These are phyloP conservation scores for Blumeriella jaapii DNA, from an alignment of 2,329 filamentous ascomycete species.

Conservation along the genomic window DNA sequence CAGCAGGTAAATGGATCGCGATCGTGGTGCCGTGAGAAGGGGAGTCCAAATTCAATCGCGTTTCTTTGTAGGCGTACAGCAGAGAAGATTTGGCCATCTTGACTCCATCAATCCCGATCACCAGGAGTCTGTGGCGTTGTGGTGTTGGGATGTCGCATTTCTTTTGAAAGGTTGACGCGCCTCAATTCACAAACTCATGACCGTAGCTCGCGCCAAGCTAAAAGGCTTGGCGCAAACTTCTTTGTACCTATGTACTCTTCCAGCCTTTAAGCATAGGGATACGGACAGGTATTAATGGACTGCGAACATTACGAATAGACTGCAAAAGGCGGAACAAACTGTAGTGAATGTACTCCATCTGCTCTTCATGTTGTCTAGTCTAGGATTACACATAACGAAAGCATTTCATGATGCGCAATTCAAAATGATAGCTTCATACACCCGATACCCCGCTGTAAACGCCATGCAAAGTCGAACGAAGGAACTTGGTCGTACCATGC, in stretches of 20 bases:
- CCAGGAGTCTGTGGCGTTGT: slow-evolving; percentile 7
- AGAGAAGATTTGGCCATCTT: slow-evolving; percentile 55
- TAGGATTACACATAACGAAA: slow-evolving; percentile 9
- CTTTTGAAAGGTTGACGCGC: slow-evolving; percentile 6
- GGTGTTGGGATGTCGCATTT: slow-evolving; percentile 18
- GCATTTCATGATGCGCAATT: slow-evolving; percentile 4
- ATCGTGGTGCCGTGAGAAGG: slow-evolving; percentile 57
- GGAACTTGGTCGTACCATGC: slow-evolving; percentile 8
- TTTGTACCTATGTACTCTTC: too few species aligned
- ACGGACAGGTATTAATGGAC: too few species aligned
- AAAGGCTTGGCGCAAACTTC: too few species aligned
- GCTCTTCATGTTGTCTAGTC: too few species aligned
- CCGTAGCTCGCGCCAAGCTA: too few species aligned
- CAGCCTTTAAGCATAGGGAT: too few species aligned
- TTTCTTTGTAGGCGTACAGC: slow-evolving; percentile 72
- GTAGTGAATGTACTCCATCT: slow-evolving; percentile 3
- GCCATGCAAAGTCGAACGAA: slow-evolving; percentile 15
- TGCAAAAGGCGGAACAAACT: too few species aligned
- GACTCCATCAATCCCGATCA: slow-evolving; percentile 42
- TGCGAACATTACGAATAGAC: too few species aligned
- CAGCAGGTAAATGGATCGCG: slow-evolving; percentile 54
- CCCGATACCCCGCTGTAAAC: slow-evolving; percentile 12
- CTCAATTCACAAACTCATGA: too few species aligned
- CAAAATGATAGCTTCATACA: slow-evolving; percentile 11
- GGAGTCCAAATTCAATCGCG: slow-evolving; percentile 70